These are phyloP conservation scores for Curvularia sp. DNA, from an alignment of 2,329 filamentous ascomycete genomes.

Conservation along the genomic window DNA sequence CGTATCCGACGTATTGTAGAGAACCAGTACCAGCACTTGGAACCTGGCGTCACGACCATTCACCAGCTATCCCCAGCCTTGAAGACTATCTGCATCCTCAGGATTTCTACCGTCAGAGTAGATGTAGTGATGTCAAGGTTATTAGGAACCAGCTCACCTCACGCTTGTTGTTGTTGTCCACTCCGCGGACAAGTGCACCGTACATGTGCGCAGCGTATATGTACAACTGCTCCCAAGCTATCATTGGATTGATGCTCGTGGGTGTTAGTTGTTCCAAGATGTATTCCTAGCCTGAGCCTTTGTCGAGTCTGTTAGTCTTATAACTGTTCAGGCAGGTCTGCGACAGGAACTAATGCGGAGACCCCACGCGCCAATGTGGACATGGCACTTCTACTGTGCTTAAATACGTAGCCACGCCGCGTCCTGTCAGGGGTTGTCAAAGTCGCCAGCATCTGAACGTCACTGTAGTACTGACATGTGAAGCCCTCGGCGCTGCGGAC, in stretches of 20 bases:
- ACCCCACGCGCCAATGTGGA: slow-evolving; percentile 14
- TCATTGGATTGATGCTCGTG: slow-evolving; percentile 34
- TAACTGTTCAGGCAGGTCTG: slow-evolving; percentile 69
- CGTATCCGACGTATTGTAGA: slow-evolving; percentile 9
- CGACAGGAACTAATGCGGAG: slow-evolving; percentile 27
- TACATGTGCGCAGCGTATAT: slow-evolving; percentile 69
- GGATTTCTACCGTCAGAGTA: neutral
- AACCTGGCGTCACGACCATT: neutral
- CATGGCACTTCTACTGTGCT: neutral
- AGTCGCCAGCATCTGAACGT: slow-evolving; percentile 22
- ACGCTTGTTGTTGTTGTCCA: slow-evolving; percentile 63
- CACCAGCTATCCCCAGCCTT: neutral
- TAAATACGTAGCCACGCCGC: neutral
- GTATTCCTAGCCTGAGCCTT: slow-evolving; percentile 1
- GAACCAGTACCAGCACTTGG: neutral
- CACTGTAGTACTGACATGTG: slow-evolving; percentile 27
- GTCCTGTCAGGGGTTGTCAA: slow-evolving; percentile 15
- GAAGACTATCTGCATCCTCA: neutral
- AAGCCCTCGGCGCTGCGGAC: slow-evolving; percentile 5
- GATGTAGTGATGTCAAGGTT: neutral
- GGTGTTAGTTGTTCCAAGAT: slow-evolving; percentile 38
- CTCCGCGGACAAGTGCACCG: slow-evolving; percentile 65
- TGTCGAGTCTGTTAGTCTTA: slow-evolving; percentile 47
- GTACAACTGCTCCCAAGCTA: slow-evolving; percentile 53
- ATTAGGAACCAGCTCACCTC: slow-evolving; percentile 54